Base-by-base conservation (phyloP, 2,329 filamentous ascomycete genomes). In the Aspergillus novoparasiticus region DNA sequence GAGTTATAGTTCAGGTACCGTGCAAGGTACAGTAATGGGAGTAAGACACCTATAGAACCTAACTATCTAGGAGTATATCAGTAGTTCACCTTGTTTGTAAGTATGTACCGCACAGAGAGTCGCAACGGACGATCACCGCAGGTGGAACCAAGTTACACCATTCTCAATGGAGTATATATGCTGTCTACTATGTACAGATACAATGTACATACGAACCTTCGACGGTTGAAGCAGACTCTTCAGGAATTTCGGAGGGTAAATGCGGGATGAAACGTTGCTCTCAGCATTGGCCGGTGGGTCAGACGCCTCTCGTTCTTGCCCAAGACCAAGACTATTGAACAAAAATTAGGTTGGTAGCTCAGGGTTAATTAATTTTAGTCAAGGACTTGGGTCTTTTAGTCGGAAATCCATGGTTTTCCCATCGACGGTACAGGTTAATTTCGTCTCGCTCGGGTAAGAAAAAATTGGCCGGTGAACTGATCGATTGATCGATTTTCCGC, bases 211-310 rank as follows among this genome's bases (percentile, higher is more conserved):
- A 30, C 50, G 32, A 55, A 55, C 21, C 21, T 55, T n/a, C 51
- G 51, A 55, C 51, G 34, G 34, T 55, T 55, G n/a, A 32, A 19
- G 16, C 5, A 53, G 28, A 30, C n/a, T 39, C 32, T 54, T 54
- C 34, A 23, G 21, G 6, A 19, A 55, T 16, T 55, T 39, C n/a
- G n/a, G 51, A 39, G 32, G 11, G 32, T 23, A 32, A 51, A 51
- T 58, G 57, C 32, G 57, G 45, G 57, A 58, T 58, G 57, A 51
- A 58, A 58, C 45, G 43, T 28, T 48, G 43, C 43, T 39, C 23
- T 26, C 30, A 36, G 26, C n/a, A 26, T 55, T 26, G 12, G n/a
- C 28, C 28, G 14, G 51, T 55, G 51, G 51, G 51, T 55, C 51
- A 21, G 51, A 30, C 48, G 19, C 6, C 28, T 30, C 21, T 32